Evolutionary conservation across 2,329 filamentous ascomycete species (phyloP).

Genomic region (Monilinia polystroma): DNA sequence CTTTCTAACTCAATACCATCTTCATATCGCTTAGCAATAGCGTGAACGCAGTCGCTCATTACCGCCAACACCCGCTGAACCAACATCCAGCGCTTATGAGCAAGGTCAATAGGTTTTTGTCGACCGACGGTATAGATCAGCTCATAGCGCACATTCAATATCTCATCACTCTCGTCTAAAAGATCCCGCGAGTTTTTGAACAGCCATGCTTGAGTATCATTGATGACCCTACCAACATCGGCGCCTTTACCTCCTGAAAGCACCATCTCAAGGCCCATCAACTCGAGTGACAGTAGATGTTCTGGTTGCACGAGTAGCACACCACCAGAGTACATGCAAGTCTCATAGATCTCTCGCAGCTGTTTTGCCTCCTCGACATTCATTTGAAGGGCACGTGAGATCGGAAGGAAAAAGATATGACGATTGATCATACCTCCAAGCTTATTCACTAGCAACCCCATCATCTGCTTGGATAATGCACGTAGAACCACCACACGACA

Average conservation of each 20-base stretch:
- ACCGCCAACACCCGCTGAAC: slow-evolving; percentile 54
- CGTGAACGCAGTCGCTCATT: slow-evolving; percentile 40
- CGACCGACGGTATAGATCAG: slow-evolving; percentile 61
- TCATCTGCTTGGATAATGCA: slow-evolving; percentile 60
- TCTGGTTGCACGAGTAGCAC: slow-evolving; percentile 63
- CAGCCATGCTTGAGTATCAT: slow-evolving; percentile 47
- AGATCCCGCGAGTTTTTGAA: slow-evolving; percentile 51
- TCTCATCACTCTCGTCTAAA: slow-evolving; percentile 65
- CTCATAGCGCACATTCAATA: slow-evolving; percentile 60
- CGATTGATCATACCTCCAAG: slow-evolving; percentile 57
- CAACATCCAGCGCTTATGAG: slow-evolving; percentile 55
- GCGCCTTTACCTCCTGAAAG: slow-evolving; percentile 39
- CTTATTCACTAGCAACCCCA: slow-evolving; percentile 53
- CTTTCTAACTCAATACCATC: slow-evolving; percentile 46
- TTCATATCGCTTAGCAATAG: slow-evolving; percentile 40
- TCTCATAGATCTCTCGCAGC: slow-evolving; percentile 44
- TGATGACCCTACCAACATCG: slow-evolving; percentile 42
- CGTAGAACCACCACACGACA: slow-evolving; percentile 61
- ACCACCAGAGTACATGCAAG: slow-evolving; percentile 52
- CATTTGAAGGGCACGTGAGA: slow-evolving; percentile 52
- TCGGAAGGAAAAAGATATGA: slow-evolving; percentile 56
- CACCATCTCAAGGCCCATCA: slow-evolving; percentile 57
- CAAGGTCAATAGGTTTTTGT: slow-evolving; percentile 51
- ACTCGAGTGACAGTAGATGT: slow-evolving; percentile 61
- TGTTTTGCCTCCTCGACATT: slow-evolving; percentile 33